A percentile compares a stretch with the other conserved stretches of the same genome.
phyloP scores from a whole-genome alignment of 2,329 filamentous ascomycete species.

The Helotiales sp. region DNA sequence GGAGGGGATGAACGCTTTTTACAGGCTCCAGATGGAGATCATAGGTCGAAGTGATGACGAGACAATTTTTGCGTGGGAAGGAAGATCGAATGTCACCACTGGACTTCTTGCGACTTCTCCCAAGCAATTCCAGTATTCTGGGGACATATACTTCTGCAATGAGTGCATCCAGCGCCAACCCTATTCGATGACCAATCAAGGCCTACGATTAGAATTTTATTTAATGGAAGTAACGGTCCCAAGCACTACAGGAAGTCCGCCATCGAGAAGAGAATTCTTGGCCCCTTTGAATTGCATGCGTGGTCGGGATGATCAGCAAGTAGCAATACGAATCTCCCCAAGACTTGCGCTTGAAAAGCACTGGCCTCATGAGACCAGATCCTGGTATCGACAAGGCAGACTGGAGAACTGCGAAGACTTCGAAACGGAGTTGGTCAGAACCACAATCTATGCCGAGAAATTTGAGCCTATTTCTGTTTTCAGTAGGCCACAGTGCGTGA shows the following conservation, averaged over 20 bases:
- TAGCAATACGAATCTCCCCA: neutral
- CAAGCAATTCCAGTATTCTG: neutral
- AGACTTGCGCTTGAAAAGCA: neutral
- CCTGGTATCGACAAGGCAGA: neutral
- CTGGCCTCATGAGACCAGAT: neutral
- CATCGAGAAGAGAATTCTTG: neutral
- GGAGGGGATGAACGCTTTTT: neutral
- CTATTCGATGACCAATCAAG: neutral
- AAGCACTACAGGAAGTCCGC: neutral
- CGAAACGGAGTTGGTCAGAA: neutral
- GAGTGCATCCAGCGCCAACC: neutral
- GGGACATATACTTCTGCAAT: neutral
- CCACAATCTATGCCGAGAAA: neutral
- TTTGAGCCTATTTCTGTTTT: neutral
- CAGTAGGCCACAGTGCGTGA: neutral
- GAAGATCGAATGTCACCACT: neutral
- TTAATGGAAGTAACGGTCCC: neutral
- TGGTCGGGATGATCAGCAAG: neutral
- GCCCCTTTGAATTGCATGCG: neutral
- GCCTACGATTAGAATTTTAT: neutral
- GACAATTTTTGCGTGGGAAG: slow-evolving; percentile 11
- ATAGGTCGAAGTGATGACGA: neutral
- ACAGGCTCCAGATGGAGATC: slow-evolving; percentile 10
- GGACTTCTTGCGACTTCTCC: neutral
- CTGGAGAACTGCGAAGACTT: neutral